phyloP scores from a whole-genome alignment of 164 flowering plant genomes.

The Magnolia officinalis region DNA sequence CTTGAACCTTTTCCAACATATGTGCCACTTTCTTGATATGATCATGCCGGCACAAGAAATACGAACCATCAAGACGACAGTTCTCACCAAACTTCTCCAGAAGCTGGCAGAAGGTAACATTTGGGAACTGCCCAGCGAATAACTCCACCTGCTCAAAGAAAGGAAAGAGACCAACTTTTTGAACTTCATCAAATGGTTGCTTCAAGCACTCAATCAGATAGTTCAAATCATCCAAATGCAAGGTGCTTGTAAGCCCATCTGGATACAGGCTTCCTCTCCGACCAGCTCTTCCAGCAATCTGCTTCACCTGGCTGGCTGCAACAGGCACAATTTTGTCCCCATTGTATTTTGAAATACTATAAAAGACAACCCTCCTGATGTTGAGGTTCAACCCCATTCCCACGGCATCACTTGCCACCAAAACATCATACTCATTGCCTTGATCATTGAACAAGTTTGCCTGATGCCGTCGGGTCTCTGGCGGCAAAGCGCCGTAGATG shows the following conservation, averaged over 20 bases:
- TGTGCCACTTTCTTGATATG: constrained; percentile 81
- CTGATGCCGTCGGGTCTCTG: constrained; percentile 89
- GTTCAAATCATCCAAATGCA: constrained; percentile 63
- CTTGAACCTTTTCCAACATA: constrained; percentile 78
- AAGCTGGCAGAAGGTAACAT: constrained; percentile 56
- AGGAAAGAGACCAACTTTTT: constrained; percentile 84
- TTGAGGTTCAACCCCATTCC: constrained; percentile 98
- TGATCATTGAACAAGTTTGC: constrained; percentile 81
- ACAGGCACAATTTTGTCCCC: constrained; percentile 85
- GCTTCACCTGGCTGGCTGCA: constrained; percentile 85
- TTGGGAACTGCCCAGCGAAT: constrained; percentile 67
- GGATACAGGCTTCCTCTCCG: constrained; percentile 91
- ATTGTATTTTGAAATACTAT: constrained; percentile 75
- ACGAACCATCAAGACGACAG: constrained; percentile 83
- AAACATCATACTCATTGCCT: constrained; percentile 77
- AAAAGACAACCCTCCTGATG: constrained; percentile 81
- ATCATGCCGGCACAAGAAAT: constrained; percentile 68
- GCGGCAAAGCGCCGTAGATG: constrained; percentile 92
- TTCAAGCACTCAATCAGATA: constrained; percentile 82
- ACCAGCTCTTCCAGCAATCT: constrained; percentile 98
- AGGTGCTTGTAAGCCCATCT: constrained; percentile 84
- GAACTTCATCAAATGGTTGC: constrained; percentile 74
- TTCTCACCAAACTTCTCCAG: constrained; percentile 59
- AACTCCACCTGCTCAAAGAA: constrained; percentile 89
- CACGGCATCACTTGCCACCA: constrained; percentile 96